Conservation (phyloP, 2,329 filamentous ascomycete species). For the Monosporascus cannonballus region DNA sequence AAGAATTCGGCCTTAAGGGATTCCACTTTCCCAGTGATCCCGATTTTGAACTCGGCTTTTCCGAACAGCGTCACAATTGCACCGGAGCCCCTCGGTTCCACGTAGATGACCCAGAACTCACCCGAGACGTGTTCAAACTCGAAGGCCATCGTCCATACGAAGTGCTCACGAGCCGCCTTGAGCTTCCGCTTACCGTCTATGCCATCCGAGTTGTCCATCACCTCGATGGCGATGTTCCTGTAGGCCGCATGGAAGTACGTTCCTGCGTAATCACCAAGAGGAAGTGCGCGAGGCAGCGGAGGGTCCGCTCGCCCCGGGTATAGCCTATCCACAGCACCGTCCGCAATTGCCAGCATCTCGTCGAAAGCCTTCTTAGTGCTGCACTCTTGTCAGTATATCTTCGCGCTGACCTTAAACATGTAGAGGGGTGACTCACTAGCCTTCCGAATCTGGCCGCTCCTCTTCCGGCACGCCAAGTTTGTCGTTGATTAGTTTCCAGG, state of each 20-base stretch:
- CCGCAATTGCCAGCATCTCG: conserved; percentile 13
- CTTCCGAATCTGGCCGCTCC: conserved; percentile 31
- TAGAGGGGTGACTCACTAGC: conserved; percentile 20
- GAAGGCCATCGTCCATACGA: conserved; percentile 26
- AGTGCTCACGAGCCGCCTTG: conserved; percentile 20
- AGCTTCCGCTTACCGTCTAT: conserved; percentile 7
- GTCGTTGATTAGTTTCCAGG: conserved; percentile 35
- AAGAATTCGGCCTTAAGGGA: conserved; percentile 25
- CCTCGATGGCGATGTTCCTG: conserved; percentile 26
- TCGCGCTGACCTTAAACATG: background rate
- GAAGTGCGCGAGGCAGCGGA: conserved; percentile 27
- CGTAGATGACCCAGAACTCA: conserved; percentile 29
- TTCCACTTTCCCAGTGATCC: conserved; percentile 21
- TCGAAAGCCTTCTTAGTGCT: conserved; percentile 14
- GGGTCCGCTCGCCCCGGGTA: conserved; percentile 32
- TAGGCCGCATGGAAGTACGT: conserved; percentile 40
- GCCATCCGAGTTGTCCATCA: conserved; percentile 1
- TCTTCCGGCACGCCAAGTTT: conserved; percentile 27
- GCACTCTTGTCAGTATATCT: background rate
- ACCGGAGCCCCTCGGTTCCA: conserved; percentile 6
- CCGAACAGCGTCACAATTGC: conserved; percentile 15
- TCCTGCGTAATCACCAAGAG: conserved; percentile 31
- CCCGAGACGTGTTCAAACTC: conserved; percentile 30
- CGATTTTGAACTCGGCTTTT: conserved; percentile 26
- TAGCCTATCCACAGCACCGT: conserved; percentile 26